These are phyloP conservation scores for Immersiporthe knoxdaviesiana DNA, from an alignment of 2,329 filamentous ascomycete genomes.

Conservation along the genomic window DNA sequence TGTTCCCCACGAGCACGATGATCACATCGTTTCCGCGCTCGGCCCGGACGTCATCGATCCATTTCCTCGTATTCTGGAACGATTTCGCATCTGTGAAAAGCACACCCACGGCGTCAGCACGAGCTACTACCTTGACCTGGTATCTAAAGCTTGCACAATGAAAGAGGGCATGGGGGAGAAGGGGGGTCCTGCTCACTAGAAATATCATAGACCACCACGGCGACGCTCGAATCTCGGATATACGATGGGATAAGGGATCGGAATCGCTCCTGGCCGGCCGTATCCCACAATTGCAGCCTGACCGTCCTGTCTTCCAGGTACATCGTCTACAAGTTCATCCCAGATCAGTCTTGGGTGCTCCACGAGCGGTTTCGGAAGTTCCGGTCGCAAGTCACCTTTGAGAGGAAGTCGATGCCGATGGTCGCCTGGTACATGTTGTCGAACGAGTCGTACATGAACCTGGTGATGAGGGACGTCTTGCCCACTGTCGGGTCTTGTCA, in stretches of 20 bases:
- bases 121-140: background rate
- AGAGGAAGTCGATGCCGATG: slow-evolving; percentile 98
- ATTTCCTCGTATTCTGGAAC: slow-evolving; percentile 98
- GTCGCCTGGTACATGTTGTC: slow-evolving; percentile 99
- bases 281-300: slow-evolving; percentile 97
- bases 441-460: slow-evolving; percentile 99
- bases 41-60: slow-evolving; percentile 97
- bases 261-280: slow-evolving; percentile 95
- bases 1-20: slow-evolving; percentile 97
- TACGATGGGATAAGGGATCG: slow-evolving; percentile 96
- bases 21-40: slow-evolving; percentile 98
- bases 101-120: slow-evolving; percentile 10
- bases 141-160: slow-evolving; percentile 19
- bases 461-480: slow-evolving; percentile 97
- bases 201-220: slow-evolving; percentile 98
- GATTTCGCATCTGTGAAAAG: slow-evolving; percentile 80
- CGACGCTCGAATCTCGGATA: slow-evolving; percentile 96
- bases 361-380: slow-evolving; percentile 34
- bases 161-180: background rate
- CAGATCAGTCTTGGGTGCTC: slow-evolving; percentile 14
- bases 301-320: slow-evolving; percentile 99
- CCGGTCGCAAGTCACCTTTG: slow-evolving; percentile 66
- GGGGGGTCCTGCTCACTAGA: slow-evolving; percentile 63
- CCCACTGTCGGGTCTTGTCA: slow-evolving; percentile 65
- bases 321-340: slow-evolving; percentile 73